phyloP scores from a whole-genome alignment of 805 yeast genomes.

The Myxozyma vanderwaltii region DNA sequence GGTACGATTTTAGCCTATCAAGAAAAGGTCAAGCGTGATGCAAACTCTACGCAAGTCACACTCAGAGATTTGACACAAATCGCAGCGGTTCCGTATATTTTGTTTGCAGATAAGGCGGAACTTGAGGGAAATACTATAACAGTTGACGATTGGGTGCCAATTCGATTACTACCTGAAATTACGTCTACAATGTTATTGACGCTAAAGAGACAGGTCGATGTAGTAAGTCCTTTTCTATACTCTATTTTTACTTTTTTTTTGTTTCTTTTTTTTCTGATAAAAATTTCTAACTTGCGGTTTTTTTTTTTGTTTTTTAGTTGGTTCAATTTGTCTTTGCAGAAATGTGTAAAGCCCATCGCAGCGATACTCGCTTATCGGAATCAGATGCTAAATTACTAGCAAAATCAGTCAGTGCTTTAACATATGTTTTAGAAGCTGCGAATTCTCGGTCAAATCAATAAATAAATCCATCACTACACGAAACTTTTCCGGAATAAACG shows the following conservation, averaged over 20 bases:
- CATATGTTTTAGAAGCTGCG: conserved; percentile 12
- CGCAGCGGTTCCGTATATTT: conserved; percentile 5
- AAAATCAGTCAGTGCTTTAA: conserved; percentile 10
- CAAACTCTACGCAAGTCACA: conserved; percentile 19
- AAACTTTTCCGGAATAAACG: no score
- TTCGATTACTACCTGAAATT: conserved; percentile 6
- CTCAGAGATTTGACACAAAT: conserved; percentile 9
- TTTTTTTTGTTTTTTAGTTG: neutral
- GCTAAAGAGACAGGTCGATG: neutral
- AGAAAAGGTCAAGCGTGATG: conserved; percentile 27
- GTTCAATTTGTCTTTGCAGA: conserved; percentile 3
- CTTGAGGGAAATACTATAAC: neutral
- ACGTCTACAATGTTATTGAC: neutral
- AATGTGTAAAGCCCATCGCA: neutral
- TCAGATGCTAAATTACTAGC: neutral
- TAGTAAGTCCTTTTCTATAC: neutral
- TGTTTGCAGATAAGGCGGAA: conserved; percentile 12
- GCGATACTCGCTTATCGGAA: neutral
- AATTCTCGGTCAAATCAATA: no score
- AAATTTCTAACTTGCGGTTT: neutral
- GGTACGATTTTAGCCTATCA: conserved; percentile 24
- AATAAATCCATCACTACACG: no score
- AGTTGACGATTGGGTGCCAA: conserved; percentile 29
- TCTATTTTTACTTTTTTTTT: no score
- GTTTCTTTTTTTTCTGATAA: neutral